Percentiles rank a stretch among this genome's conserved stretches.
These are phyloP conservation scores for Erythrophleum ivorense DNA, from an alignment of 331 rosid species.

Conservation along the genomic window DNA sequence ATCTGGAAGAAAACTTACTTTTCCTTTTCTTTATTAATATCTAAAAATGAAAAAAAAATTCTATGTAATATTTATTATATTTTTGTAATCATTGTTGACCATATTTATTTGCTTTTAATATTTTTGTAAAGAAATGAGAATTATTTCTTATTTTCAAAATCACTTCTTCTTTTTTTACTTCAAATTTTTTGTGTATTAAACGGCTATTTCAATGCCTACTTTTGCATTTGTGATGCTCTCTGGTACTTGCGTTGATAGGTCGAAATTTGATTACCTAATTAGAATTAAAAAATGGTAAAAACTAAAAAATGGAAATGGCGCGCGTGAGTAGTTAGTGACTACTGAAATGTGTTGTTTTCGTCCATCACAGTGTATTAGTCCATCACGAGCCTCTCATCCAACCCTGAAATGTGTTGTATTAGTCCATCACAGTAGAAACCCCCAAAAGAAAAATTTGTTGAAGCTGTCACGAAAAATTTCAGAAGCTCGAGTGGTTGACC, in stretches of 20 bases:
- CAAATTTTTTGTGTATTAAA: too few relatives aligned
- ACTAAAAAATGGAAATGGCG: constrained; percentile 34
- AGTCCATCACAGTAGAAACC: background rate
- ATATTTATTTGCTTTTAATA: too few relatives aligned
- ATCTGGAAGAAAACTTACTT: constrained; percentile 14
- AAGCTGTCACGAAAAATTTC: background rate
- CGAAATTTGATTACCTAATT: constrained; percentile 31
- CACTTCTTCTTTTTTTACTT: too few relatives aligned
- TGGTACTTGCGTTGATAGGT: constrained; percentile 20
- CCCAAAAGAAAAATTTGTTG: background rate
- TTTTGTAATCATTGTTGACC: too few relatives aligned
- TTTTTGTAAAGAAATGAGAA: too few relatives aligned
- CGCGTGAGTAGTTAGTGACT: background rate
- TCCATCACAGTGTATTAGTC: too few relatives aligned
- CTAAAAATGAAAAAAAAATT: too few relatives aligned
- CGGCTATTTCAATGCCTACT: background rate
- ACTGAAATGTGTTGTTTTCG: too few relatives aligned
- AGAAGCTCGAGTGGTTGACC: too few relatives aligned
- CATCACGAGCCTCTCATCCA: background rate
- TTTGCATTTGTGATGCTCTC: constrained; percentile 11
- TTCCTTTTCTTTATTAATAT: background rate
- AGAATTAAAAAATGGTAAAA: background rate
- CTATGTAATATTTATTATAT: too few relatives aligned
- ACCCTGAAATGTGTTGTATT: background rate
- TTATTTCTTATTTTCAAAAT: too few relatives aligned